phyloP scores from a whole-genome alignment of 768 basidiomycete genomes.

The Podaxis sp. region DNA sequence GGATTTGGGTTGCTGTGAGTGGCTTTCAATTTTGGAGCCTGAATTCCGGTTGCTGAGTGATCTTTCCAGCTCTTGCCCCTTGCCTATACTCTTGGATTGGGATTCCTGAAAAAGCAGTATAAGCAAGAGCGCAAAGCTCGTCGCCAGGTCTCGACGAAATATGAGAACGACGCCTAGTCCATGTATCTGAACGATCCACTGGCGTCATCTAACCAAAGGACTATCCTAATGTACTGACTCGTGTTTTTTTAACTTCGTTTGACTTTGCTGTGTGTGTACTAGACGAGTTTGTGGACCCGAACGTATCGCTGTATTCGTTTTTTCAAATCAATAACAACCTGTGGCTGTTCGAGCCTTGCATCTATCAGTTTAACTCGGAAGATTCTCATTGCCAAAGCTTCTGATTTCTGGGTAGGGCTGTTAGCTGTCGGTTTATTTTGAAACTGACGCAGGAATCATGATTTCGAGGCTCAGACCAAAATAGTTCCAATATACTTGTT shows the following conservation, averaged over 20 bases:
- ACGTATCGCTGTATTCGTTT: no score
- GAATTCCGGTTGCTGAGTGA: conserved; percentile 7
- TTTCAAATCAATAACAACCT: no score
- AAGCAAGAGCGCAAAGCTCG: conserved; percentile 39
- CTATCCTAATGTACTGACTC: no score
- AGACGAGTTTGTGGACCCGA: not conserved
- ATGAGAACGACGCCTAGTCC: not conserved
- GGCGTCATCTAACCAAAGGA: no score
- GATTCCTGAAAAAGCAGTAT: conserved; percentile 45
- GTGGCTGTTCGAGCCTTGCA: no score
- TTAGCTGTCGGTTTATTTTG: no score
- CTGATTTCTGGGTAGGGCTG: no score
- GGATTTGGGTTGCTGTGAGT: conserved; percentile 48
- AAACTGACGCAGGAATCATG: no score
- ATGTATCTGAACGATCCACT: not conserved
- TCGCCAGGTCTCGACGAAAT: not conserved
- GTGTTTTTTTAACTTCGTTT: not conserved
- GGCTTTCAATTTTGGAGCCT: not conserved
- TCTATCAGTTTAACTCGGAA: no score
- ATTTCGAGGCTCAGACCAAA: no score
- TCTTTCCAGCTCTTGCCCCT: conserved; percentile 38
- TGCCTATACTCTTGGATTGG: conserved; percentile 39
- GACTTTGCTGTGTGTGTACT: not conserved
- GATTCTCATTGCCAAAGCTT: no score
- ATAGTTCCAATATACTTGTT: no score